phyloP scores from a whole-genome alignment of 345 rosid species.

The Syzygium aromaticum region DNA sequence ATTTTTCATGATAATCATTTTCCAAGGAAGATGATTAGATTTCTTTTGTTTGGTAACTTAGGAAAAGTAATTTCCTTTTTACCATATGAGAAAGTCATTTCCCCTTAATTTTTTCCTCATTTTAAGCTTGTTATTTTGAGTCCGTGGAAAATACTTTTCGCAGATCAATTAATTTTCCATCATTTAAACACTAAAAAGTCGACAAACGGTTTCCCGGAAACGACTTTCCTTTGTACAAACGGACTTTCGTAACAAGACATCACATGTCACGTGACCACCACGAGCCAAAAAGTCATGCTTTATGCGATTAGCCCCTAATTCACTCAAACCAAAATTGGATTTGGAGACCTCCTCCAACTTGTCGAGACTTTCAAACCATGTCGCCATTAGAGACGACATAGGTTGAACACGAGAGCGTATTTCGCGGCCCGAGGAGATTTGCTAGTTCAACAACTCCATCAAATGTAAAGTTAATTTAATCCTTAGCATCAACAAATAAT shows the following conservation, averaged over 20 bases:
- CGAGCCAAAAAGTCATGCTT: background rate
- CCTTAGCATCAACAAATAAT: background rate
- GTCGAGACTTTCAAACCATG: background rate
- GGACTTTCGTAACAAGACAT: background rate
- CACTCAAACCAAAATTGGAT: background rate
- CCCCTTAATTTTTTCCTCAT: too few species aligned
- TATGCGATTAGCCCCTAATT: background rate
- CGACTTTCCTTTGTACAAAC: too few species aligned
- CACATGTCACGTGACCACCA: background rate
- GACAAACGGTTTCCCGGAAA: too few species aligned
- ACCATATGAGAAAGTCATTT: too few species aligned
- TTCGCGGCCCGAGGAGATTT: constrained; percentile 1
- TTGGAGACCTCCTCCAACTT: background rate
- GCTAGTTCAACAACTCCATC: background rate
- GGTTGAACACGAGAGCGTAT: background rate
- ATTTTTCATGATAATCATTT: too few species aligned
- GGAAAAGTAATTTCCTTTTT: too few species aligned
- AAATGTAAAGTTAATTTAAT: background rate
- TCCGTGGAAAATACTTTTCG: too few species aligned
- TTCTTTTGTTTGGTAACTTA: too few species aligned
- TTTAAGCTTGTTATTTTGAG: too few species aligned
- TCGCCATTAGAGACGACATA: background rate
- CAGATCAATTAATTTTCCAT: too few species aligned
- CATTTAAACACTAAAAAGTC: too few species aligned
- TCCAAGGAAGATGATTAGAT: too few species aligned